phyloP scores from a whole-genome alignment of 257 asterid species.

The Ehretia macrophylla region DNA sequence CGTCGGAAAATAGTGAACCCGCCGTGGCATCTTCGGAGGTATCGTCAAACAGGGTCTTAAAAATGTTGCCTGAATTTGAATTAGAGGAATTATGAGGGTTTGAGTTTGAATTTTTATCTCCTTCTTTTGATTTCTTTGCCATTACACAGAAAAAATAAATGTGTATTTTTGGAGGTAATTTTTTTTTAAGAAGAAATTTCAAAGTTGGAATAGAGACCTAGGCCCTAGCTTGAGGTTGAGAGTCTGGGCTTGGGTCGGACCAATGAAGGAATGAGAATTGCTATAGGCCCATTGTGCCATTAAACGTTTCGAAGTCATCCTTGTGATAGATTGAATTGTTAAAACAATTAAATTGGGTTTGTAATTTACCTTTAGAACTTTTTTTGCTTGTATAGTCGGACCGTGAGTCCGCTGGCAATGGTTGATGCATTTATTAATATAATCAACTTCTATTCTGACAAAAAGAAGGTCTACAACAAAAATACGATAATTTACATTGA shows the following conservation, averaged over 20 bases:
- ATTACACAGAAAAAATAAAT: conserved; percentile 21
- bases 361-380: no score
- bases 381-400: no score
- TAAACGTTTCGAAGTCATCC: no score
- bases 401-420: no score
- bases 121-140: conserved; percentile 51
- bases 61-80: conserved; percentile 40
- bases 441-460: no score
- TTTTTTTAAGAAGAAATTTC: neutral
- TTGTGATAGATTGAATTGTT: no score
- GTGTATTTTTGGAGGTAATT: neutral
- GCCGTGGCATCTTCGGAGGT: conserved; percentile 27
- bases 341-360: no score
- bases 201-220: no score
- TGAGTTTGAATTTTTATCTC: conserved; percentile 22
- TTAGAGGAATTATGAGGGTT: conserved; percentile 10
- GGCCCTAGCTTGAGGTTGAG: neutral
- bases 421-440: no score
- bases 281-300: no score
- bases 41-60: conserved; percentile 57
- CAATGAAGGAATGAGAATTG: neutral
- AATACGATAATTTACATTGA: no score
- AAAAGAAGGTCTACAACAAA: no score
- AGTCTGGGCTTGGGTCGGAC: neutral
- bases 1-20: conserved; percentile 58